phyloP scores from a whole-genome alignment of 75 land plant genomes.

The Cunninghamia lanceolata region DNA sequence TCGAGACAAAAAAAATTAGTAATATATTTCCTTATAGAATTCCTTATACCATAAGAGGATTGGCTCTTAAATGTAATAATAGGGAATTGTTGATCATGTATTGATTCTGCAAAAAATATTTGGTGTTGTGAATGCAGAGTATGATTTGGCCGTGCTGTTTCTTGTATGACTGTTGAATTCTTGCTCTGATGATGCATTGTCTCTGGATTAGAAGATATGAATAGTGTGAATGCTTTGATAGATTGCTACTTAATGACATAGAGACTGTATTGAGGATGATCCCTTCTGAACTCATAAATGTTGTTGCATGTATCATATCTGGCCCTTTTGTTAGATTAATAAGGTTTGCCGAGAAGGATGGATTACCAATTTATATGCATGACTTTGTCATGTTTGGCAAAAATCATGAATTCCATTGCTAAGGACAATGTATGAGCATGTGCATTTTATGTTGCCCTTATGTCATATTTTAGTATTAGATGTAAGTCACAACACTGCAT shows the following conservation, averaged over 20 bases:
- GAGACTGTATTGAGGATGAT: not conserved
- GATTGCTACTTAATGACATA: not conserved
- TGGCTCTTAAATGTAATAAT: no score
- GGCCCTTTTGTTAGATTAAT: not conserved
- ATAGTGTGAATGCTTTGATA: not conserved
- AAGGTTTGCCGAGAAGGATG: not conserved
- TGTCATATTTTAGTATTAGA: not conserved
- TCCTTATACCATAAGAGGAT: no score
- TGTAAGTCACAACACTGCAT: not conserved
- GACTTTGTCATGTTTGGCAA: not conserved
- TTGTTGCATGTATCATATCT: not conserved
- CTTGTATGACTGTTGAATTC: no score
- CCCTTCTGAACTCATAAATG: not conserved
- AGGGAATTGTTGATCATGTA: not conserved
- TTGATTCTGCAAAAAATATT: not conserved
- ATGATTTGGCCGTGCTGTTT: not conserved
- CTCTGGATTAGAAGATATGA: not conserved
- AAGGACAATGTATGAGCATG: not conserved
- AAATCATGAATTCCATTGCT: not conserved
- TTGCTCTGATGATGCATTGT: no score
- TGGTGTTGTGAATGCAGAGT: not conserved
- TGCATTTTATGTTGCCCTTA: not conserved
- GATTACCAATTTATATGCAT: not conserved
- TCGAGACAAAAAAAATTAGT: no score
- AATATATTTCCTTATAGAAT: no score